Percentiles rank a stretch among this genome's conserved stretches.
Conservation (phyloP, 1,284 basidiomycete species). For the Cryptococcus jaspeensis region DNA sequence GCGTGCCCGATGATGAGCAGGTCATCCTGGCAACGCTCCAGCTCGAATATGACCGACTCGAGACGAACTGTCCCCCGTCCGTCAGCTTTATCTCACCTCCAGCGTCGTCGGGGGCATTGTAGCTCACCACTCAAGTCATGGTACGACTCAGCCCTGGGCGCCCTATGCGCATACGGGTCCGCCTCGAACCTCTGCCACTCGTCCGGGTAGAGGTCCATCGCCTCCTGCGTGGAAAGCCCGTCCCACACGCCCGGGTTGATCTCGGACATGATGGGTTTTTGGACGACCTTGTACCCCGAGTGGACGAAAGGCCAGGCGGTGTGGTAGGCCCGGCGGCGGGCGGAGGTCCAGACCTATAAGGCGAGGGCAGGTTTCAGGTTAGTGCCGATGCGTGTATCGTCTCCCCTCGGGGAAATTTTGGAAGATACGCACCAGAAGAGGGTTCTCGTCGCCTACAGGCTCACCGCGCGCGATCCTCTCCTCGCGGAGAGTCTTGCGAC, state of each 20-base stretch:
- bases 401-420: constrained; percentile 39
- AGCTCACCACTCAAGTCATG: constrained; percentile 72
- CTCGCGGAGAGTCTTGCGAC: constrained; percentile 59
- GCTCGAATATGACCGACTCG: constrained; percentile 78
- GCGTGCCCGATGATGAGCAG: constrained; percentile 79
- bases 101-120: not conserved
- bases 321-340: constrained; percentile 86
- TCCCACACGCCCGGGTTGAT: constrained; percentile 98
- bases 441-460: constrained; percentile 59
- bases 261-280: constrained; percentile 94
- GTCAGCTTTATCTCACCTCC: not conserved
- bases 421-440: constrained; percentile 64
- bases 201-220: constrained; percentile 83
- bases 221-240: constrained; percentile 86
- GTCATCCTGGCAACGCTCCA: constrained; percentile 76
- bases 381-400: not conserved
- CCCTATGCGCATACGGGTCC: constrained; percentile 91
- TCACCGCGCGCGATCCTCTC: constrained; percentile 62
- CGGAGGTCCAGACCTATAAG: constrained; percentile 90
- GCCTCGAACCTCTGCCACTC: constrained; percentile 90
- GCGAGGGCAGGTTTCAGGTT: constrained; percentile 1
- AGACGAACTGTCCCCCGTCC: constrained; percentile 59
- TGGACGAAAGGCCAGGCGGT: constrained; percentile 92
- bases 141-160: constrained; percentile 90
- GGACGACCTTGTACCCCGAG: constrained; percentile 72